phyloP scores from a whole-genome alignment of 1,284 basidiomycete genomes.

The Apiotrichum mycotoxinovorans region DNA sequence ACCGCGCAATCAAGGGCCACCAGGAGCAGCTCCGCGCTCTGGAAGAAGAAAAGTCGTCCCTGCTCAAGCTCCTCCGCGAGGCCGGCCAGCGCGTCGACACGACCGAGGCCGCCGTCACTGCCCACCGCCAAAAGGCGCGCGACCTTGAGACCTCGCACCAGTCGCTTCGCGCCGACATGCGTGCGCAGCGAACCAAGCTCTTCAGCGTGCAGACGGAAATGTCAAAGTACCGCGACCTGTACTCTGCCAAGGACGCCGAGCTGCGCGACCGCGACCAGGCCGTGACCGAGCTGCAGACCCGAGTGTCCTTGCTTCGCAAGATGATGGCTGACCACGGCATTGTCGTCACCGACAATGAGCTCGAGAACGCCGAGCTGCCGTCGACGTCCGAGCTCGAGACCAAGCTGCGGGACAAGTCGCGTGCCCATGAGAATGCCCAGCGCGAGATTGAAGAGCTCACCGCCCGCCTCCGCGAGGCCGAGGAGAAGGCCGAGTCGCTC shows the following conservation, averaged over 20 bases:
- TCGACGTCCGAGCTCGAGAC: constrained; percentile 63
- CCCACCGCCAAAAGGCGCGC: constrained; percentile 64
- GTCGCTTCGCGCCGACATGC: constrained; percentile 70
- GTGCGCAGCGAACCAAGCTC: constrained; percentile 72
- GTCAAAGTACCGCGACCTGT: constrained; percentile 66
- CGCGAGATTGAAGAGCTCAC: constrained; percentile 52
- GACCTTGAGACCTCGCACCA: constrained; percentile 69
- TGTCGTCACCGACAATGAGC: constrained; percentile 65
- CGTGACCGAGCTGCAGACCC: constrained; percentile 68
- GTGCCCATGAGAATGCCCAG: constrained; percentile 62
- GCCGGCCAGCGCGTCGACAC: constrained; percentile 67
- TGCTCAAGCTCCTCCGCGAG: constrained; percentile 75
- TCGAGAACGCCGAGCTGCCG: constrained; percentile 39
- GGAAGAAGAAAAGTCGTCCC: constrained; percentile 68
- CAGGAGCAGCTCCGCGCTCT: constrained; percentile 74
- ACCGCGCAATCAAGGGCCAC: constrained; percentile 66
- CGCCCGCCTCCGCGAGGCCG: constrained; percentile 66
- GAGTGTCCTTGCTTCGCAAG: constrained; percentile 64
- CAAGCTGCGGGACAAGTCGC: constrained; percentile 66
- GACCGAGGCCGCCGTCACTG: constrained; percentile 63
- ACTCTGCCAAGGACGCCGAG: constrained; percentile 65
- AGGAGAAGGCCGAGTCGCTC: constrained; percentile 63
- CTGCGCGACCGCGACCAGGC: constrained; percentile 66
- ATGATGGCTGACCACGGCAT: constrained; percentile 80
- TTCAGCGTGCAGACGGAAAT: constrained; percentile 67